Evolutionary conservation across 805 yeast genomes (phyloP).

Genomic region (Barnettozyma botsteinii): DNA sequence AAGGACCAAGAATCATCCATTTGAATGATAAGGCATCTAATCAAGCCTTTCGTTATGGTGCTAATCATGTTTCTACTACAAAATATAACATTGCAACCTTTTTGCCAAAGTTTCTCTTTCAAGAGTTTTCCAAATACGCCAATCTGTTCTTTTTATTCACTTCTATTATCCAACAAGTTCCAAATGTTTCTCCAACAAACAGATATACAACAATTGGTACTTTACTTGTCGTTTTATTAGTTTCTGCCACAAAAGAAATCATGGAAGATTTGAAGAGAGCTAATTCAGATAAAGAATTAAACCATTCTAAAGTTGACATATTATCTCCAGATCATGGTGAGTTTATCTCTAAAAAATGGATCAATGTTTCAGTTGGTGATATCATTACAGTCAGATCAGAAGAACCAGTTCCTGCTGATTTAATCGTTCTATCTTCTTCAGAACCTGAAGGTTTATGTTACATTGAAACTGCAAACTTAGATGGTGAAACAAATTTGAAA

Average conservation of each 20-base stretch:
- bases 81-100: conserved; percentile 92
- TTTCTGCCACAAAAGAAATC: conserved; percentile 88
- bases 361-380: conserved; percentile 86
- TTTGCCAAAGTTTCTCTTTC: conserved; percentile 88
- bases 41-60: conserved; percentile 50
- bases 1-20: conserved; percentile 61
- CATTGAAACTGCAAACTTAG: conserved; percentile 94
- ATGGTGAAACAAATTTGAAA: conserved; percentile 95
- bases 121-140: conserved; percentile 96
- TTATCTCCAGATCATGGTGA: conserved; percentile 49
- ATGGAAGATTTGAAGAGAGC: conserved; percentile 88
- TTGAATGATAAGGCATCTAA: conserved; percentile 60
- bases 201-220: conserved; percentile 95
- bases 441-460: conserved; percentile 98
- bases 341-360: conserved; percentile 72
- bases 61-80: conserved; percentile 89
- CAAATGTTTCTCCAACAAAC: conserved; percentile 93
- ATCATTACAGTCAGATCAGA: conserved; percentile 78
- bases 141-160: conserved; percentile 91
- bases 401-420: conserved; percentile 91
- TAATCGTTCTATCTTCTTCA: conserved; percentile 78
- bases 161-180: conserved; percentile 92
- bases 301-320: conserved; percentile 68
- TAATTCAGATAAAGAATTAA: conserved; percentile 82
- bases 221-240: conserved; percentile 71